phyloP scores from a whole-genome alignment of 345 rosid species.

The Clausena lansium region DNA sequence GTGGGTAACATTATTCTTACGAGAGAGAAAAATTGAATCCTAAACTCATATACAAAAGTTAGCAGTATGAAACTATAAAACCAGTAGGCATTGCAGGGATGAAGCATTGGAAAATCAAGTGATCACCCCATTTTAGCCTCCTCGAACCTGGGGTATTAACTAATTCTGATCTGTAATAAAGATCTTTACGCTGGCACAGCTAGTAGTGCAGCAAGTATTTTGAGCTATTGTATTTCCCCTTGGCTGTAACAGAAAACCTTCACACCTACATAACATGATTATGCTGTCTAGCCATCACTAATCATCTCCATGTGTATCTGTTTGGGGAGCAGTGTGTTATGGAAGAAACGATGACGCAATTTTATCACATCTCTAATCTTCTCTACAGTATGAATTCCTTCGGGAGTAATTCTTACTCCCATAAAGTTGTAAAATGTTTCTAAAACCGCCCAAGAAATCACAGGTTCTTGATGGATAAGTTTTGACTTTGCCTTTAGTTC shows the following conservation, averaged over 20 bases:
- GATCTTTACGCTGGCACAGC: not conserved
- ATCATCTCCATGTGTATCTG: conserved; percentile 19
- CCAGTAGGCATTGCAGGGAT: not conserved
- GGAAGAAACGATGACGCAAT: not conserved
- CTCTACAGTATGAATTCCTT: conserved; percentile 19
- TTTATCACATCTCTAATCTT: conserved; percentile 6
- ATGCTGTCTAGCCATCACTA: not conserved
- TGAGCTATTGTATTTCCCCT: not conserved
- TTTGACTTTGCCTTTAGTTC: conserved; percentile 16
- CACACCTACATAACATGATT: not conserved
- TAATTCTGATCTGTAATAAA: conserved; percentile 12
- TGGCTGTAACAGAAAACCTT: not conserved
- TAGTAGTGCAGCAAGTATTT: not conserved
- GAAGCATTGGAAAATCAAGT: not conserved
- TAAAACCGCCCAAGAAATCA: conserved; percentile 31
- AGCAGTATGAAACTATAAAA: not conserved
- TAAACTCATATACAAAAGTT: not conserved
- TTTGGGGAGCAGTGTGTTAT: conserved; percentile 12
- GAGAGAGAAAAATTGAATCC: not conserved
- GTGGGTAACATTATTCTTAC: not conserved
- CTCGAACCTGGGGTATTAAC: not conserved
- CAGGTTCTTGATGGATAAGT: conserved; percentile 22
- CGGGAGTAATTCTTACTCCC: conserved; percentile 26
- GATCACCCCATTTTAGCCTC: not conserved
- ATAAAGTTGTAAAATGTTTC: conserved; percentile 41